phyloP scores from a whole-genome alignment of 805 yeast genomes.

The Sugiyamaella boreocaroliniensis region DNA sequence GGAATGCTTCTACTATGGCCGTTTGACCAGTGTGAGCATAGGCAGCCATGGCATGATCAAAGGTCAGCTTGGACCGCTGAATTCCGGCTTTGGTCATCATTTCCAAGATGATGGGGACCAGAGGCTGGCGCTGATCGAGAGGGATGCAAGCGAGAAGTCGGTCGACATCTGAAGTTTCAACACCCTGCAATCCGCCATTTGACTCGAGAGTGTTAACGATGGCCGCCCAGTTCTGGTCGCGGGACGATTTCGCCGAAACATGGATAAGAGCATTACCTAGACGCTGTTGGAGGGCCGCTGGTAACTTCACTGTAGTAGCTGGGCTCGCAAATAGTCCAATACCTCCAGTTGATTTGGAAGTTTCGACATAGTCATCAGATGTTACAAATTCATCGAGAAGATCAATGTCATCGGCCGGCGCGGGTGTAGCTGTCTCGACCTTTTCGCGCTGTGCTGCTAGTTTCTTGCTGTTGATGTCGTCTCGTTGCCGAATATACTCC shows the following conservation, averaged over 20 bases:
- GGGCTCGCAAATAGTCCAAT: constrained; percentile 13
- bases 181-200: constrained; percentile 18
- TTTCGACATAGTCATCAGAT: constrained; percentile 5
- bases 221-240: constrained; percentile 19
- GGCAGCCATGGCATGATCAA: constrained; percentile 28
- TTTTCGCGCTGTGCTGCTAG: constrained; percentile 10
- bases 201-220: constrained; percentile 14
- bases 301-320: constrained; percentile 10
- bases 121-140: constrained; percentile 13
- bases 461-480: constrained; percentile 16
- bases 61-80: constrained; percentile 12
- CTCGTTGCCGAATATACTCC: constrained; percentile 11
- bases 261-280: constrained; percentile 14
- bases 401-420: constrained; percentile 17
- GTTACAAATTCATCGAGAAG: constrained; percentile 11
- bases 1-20: constrained; percentile 17
- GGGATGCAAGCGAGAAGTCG: constrained; percentile 25
- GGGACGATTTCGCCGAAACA: constrained; percentile 6
- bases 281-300: constrained; percentile 14
- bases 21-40: constrained; percentile 28
- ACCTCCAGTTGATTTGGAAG: neutral
- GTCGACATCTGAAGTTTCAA: constrained; percentile 23
- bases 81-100: constrained; percentile 21
- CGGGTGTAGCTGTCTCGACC: constrained; percentile 4
- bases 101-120: constrained; percentile 16